Percentiles rank a stretch among this genome's conserved stretches.
Evolutionary conservation across 345 rosid species (phyloP).

Genomic region (Clarkia xantiana): DNA sequence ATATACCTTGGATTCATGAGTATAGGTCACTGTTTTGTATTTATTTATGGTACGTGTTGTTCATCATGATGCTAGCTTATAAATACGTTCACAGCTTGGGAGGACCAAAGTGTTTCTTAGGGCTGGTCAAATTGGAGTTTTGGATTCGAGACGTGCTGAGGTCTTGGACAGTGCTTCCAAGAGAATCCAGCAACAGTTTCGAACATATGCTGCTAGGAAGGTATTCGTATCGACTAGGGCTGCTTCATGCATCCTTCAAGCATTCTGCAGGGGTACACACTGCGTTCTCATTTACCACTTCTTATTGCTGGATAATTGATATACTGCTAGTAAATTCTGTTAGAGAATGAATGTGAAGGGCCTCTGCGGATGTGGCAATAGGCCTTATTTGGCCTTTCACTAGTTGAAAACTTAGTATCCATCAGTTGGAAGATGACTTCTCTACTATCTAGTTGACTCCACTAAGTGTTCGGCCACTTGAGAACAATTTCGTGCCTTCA

Average conservation of each 20-base stretch:
- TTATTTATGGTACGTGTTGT: too few species aligned
- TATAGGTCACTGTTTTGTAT: too few species aligned
- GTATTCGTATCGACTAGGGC: constrained; percentile 35
- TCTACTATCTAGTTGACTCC: too few species aligned
- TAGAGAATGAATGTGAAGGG: too few species aligned
- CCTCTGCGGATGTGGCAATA: too few species aligned
- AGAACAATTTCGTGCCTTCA: too few species aligned
- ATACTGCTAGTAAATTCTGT: too few species aligned
- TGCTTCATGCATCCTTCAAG: constrained; percentile 61
- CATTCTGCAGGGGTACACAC: constrained; percentile 68
- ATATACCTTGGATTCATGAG: constrained; percentile 3
- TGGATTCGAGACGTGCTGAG: constrained; percentile 74
- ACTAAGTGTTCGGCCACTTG: too few species aligned
- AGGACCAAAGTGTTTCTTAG: constrained; percentile 86
- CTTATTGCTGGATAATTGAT: too few species aligned
- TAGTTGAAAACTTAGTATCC: too few species aligned
- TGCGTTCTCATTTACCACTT: constrained; percentile 6
- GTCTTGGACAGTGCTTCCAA: constrained; percentile 75
- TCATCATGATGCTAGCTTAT: not conserved
- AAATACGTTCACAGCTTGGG: constrained; percentile 49
- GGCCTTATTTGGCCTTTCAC: too few species aligned
- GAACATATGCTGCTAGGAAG: constrained; percentile 43
- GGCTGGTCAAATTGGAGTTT: constrained; percentile 92
- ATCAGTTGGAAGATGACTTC: too few species aligned
- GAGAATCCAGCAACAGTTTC: constrained; percentile 51